phyloP scores from a whole-genome alignment of 2,329 filamentous ascomycete species.

The Cercospora janseana region DNA sequence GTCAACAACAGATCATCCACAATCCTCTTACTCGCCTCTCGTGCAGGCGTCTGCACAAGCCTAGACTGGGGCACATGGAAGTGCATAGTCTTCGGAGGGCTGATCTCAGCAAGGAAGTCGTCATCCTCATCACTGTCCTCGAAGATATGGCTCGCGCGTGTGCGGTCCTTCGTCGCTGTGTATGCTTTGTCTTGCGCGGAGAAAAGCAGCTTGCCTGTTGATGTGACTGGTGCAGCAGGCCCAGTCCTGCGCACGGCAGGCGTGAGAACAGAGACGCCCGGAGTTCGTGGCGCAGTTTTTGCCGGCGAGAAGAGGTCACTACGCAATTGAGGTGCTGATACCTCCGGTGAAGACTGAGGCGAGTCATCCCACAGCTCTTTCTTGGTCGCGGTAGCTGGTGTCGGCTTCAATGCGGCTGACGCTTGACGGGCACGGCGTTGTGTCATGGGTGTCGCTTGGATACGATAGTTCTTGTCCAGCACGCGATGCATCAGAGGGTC shows the following conservation, averaged over 20 bases:
- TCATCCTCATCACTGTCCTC: slow-evolving; percentile 57
- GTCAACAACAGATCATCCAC: slow-evolving; percentile 77
- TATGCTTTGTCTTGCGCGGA: slow-evolving; percentile 34
- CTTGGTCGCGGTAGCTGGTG: slow-evolving; percentile 41
- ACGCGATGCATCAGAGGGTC: slow-evolving; percentile 86
- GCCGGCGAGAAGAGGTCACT: slow-evolving; percentile 69
- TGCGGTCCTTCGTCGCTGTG: slow-evolving; percentile 26
- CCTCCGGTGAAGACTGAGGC: slow-evolving; percentile 60
- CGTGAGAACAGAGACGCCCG: slow-evolving; percentile 79
- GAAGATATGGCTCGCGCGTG: slow-evolving; percentile 29
- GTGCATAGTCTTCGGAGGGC: slow-evolving; percentile 90
- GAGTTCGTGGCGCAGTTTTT: slow-evolving; percentile 60
- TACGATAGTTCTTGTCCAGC: slow-evolving; percentile 92
- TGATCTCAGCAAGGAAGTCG: slow-evolving; percentile 50
- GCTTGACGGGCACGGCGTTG: slow-evolving; percentile 27
- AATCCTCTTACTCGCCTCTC: slow-evolving; percentile 76
- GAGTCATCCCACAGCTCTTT: slow-evolving; percentile 44
- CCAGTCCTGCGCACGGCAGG: slow-evolving; percentile 47
- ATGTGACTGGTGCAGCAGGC: slow-evolving; percentile 31
- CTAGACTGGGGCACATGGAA: slow-evolving; percentile 76
- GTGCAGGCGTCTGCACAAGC: slow-evolving; percentile 76
- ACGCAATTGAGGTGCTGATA: slow-evolving; percentile 76
- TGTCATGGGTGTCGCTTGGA: slow-evolving; percentile 81
- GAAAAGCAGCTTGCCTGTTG: slow-evolving; percentile 39
- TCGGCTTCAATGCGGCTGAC: slow-evolving; percentile 31